Percentiles rank a stretch among this genome's conserved stretches.
Conservation (phyloP, 2,329 filamentous ascomycete species). For the Ascosphaera acerosa region DNA sequence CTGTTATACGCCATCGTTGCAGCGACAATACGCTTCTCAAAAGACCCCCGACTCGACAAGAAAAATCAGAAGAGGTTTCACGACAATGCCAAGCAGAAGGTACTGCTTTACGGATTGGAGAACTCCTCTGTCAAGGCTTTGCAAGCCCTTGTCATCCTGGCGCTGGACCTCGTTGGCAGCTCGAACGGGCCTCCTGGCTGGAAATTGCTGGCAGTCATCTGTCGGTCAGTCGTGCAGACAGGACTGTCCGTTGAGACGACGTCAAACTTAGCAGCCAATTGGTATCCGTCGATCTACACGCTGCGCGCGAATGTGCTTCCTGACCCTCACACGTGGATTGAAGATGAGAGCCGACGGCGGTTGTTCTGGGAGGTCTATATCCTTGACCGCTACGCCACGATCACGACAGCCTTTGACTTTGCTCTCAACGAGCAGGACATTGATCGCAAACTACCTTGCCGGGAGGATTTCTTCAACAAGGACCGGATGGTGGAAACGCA, state of each 20-base stretch:
- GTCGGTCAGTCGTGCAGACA: conserved; percentile 66
- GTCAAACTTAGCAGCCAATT: conserved; percentile 51
- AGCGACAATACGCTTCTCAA: conserved; percentile 63
- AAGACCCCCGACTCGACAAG: conserved; percentile 46
- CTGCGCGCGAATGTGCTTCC: conserved; percentile 63
- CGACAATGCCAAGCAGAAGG: conserved; percentile 57
- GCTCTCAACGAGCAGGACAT: conserved; percentile 74
- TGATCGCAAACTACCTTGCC: conserved; percentile 62
- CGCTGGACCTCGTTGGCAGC: conserved; percentile 59
- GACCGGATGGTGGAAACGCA: conserved; percentile 66
- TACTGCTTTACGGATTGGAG: conserved; percentile 66
- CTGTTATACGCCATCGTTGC: conserved; percentile 73
- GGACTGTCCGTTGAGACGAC: conserved; percentile 64
- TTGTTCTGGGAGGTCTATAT: conserved; percentile 91
- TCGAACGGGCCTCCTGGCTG: conserved; percentile 79
- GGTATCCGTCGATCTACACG: conserved; percentile 70
- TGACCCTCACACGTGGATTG: conserved; percentile 62
- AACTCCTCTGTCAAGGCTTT: conserved; percentile 73
- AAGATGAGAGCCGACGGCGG: conserved; percentile 62
- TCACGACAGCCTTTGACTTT: conserved; percentile 81
- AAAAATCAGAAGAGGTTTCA: conserved; percentile 53
- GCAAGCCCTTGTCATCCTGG: conserved; percentile 67
- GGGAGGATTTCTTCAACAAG: conserved; percentile 62
- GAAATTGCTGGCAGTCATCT: conserved; percentile 77
- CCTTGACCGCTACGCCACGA: conserved; percentile 69